Percentiles rank a stretch among this genome's conserved stretches.
Evolutionary conservation across 495 filamentous ascomycete species (phyloP).

Genomic region (Aspergillus avenaceus): DNA sequence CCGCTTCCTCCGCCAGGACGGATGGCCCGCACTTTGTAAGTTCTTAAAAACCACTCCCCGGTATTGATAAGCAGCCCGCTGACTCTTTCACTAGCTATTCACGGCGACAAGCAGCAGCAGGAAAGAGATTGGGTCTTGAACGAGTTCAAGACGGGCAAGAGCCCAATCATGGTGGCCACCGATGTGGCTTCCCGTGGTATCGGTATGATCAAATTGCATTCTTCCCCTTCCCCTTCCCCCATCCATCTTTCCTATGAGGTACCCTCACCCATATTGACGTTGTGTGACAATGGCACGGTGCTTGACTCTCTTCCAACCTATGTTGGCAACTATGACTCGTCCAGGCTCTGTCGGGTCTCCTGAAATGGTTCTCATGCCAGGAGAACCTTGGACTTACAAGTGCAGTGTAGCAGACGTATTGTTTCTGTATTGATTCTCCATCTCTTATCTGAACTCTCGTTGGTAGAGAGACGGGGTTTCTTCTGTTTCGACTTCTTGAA

Average conservation of each 20-base stretch:
- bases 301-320: slow-evolving; percentile 81
- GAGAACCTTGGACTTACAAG: slow-evolving; percentile 82
- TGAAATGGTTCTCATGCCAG: slow-evolving; percentile 65
- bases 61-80: slow-evolving; percentile 56
- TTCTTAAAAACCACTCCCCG: slow-evolving; percentile 43
- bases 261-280: slow-evolving; percentile 50
- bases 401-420: slow-evolving; percentile 69
- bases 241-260: slow-evolving; percentile 28
- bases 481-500: slow-evolving; percentile 59
- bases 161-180: slow-evolving; percentile 87
- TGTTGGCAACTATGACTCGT: slow-evolving; percentile 74
- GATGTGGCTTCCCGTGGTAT: slow-evolving; percentile 97
- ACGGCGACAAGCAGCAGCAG: slow-evolving; percentile 99
- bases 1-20: slow-evolving; percentile 96
- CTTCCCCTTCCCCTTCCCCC: slow-evolving; percentile 41
- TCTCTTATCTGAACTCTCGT: slow-evolving; percentile 67
- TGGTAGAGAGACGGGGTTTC: slow-evolving; percentile 73
- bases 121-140: slow-evolving; percentile 99
- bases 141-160: slow-evolving; percentile 96
- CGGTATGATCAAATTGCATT: slow-evolving; percentile 83
- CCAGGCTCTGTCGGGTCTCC: slow-evolving; percentile 74
- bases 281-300: slow-evolving; percentile 73
- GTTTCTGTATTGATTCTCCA: slow-evolving; percentile 58
- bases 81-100: slow-evolving; percentile 65
- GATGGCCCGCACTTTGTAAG: slow-evolving; percentile 97